These are phyloP conservation scores for Gypsophila paniculata DNA, from an alignment of 179 eudicot genomes.

Conservation along the genomic window DNA sequence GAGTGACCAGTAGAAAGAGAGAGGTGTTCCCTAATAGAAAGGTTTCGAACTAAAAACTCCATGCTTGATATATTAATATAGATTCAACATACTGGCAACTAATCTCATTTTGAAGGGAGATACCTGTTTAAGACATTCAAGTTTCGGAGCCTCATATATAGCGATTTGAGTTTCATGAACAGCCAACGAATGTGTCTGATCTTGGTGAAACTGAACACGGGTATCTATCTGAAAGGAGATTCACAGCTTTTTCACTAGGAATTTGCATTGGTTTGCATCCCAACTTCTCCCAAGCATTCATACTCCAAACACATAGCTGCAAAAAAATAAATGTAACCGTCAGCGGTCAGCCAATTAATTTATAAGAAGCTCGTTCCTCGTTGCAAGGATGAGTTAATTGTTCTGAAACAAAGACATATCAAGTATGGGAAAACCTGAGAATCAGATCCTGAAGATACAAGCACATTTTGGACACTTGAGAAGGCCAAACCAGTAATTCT, in stretches of 20 bases:
- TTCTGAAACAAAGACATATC: too few species aligned
- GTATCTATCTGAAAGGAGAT: conserved; percentile 69
- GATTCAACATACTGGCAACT: too few species aligned
- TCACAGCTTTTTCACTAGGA: conserved; percentile 50
- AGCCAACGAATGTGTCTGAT: conserved; percentile 66
- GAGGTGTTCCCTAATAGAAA: too few species aligned
- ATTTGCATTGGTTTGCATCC: conserved; percentile 55
- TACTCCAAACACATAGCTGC: conserved; percentile 90
- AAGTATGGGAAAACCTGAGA: conserved; percentile 77
- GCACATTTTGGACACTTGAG: conserved; percentile 67
- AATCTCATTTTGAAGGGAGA: too few species aligned
- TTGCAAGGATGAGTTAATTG: too few species aligned
- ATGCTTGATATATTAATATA: too few species aligned
- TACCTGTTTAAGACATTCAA: conserved; percentile 87
- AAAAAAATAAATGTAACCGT: conserved; percentile 23
- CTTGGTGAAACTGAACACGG: conserved; percentile 79
- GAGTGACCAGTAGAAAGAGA: too few species aligned
- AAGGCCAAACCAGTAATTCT: conserved; percentile 88
- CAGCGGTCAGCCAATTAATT: too few species aligned
- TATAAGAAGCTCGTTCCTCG: too few species aligned
- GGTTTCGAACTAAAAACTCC: too few species aligned
- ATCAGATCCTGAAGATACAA: conserved; percentile 92
- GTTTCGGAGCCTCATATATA: conserved; percentile 71
- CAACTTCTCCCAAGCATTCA: conserved; percentile 81
- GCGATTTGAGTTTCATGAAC: conserved; percentile 89